These are phyloP conservation scores for Phaeosphaeriaceae sp. DNA, from an alignment of 2,329 filamentous ascomycete genomes.

Conservation along the genomic window DNA sequence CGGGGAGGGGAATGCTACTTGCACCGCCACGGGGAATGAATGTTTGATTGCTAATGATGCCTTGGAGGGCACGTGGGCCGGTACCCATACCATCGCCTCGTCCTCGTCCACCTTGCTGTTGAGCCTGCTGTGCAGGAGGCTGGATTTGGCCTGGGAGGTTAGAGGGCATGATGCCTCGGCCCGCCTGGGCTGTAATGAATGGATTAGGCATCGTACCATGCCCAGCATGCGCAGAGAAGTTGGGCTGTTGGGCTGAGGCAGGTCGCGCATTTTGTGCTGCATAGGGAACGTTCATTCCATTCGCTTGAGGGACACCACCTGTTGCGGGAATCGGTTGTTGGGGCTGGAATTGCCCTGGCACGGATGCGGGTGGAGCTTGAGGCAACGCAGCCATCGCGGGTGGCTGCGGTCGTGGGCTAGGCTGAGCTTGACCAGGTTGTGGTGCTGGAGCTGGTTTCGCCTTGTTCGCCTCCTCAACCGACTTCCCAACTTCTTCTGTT, in stretches of 20 bases:
- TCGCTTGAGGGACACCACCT: background rate
- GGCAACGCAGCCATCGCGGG: slow-evolving; percentile 6
- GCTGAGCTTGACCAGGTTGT: slow-evolving; percentile 23
- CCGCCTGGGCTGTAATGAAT: slow-evolving; percentile 18
- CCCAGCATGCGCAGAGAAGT: slow-evolving; percentile 7
- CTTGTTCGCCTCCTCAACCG: slow-evolving; percentile 78
- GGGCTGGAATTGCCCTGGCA: slow-evolving; percentile 15
- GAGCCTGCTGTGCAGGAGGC: slow-evolving; percentile 22
- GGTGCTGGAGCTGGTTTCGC: slow-evolving; percentile 56
- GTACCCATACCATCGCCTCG: slow-evolving; percentile 29
- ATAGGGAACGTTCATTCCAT: background rate
- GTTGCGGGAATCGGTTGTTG: slow-evolving; percentile 18
- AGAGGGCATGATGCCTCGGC: slow-evolving; percentile 32
- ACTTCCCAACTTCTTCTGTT: slow-evolving; percentile 79
- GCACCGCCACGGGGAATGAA: slow-evolving; percentile 41
- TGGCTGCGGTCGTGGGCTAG: slow-evolving; percentile 10
- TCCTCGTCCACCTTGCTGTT: slow-evolving; percentile 29
- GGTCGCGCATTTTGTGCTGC: slow-evolving; percentile 4
- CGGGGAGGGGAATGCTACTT: slow-evolving; percentile 41
- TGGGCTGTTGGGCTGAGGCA: background rate
- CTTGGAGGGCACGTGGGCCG: slow-evolving; percentile 38
- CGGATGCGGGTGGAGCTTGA: slow-evolving; percentile 11
- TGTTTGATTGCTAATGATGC: slow-evolving; percentile 30
- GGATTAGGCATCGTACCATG: slow-evolving; percentile 16
- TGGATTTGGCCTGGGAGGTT: slow-evolving; percentile 24